These are phyloP conservation scores for Yamadazyma buinensis DNA, from an alignment of 1,139 yeast genomes.

Conservation along the genomic window DNA sequence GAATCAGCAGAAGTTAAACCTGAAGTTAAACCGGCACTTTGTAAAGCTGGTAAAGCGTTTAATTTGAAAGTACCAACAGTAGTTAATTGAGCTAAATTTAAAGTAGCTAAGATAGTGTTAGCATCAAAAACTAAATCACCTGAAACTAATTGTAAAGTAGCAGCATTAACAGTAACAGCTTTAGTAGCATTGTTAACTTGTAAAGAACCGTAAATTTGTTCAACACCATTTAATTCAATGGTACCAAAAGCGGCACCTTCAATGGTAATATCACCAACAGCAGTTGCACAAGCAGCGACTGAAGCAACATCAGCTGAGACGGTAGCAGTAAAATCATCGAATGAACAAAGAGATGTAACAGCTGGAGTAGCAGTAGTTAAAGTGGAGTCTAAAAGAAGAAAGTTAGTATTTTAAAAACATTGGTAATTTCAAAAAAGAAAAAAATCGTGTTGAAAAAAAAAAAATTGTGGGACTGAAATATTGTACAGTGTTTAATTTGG, in stretches of 20 bases:
- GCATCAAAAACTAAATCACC: constrained; percentile 61
- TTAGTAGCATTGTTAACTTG: constrained; percentile 60
- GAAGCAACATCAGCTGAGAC: constrained; percentile 74
- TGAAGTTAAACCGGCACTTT: constrained; percentile 61
- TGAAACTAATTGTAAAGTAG: constrained; percentile 68
- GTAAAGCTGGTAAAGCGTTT: constrained; percentile 82
- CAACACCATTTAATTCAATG: constrained; percentile 53
- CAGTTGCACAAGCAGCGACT: constrained; percentile 70
- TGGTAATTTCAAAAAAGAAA: neutral
- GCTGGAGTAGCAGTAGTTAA: constrained; percentile 49
- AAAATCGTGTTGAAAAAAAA: too few species aligned
- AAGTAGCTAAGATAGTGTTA: constrained; percentile 63
- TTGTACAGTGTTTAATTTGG: too few species aligned
- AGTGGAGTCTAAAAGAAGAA: constrained; percentile 33
- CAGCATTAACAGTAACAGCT: constrained; percentile 68
- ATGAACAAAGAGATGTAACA: constrained; percentile 55
- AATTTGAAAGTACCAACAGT: constrained; percentile 77
- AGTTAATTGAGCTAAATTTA: constrained; percentile 75
- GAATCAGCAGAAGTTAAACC: constrained; percentile 74
- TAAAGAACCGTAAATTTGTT: constrained; percentile 75
- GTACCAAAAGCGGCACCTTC: constrained; percentile 54
- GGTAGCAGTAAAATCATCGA: constrained; percentile 59
- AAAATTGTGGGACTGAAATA: too few species aligned
- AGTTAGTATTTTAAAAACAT: too few species aligned
- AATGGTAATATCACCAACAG: constrained; percentile 75